Evolutionary conservation across 257 asterid genomes (phyloP), one percentile per base, ranked within the genome.

Genomic region (Cordia subcordata): DNA sequence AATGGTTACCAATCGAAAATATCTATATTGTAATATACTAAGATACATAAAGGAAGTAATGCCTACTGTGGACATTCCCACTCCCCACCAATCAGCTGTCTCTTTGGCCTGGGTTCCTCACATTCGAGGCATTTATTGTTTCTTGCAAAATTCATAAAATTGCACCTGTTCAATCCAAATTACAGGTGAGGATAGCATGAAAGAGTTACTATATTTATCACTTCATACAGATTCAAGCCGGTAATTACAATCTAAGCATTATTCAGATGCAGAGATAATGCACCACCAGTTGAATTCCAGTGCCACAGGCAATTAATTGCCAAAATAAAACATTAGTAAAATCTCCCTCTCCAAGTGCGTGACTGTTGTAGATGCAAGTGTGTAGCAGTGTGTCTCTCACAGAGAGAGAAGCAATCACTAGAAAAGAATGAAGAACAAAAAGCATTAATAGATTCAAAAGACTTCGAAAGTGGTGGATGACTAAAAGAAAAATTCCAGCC

Each of bases 31-130:
- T 42, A 42, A 10, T 42, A 10, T 3, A 8, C 2, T 46, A 46
- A 49, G 39, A 59, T n/a, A 68, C 37, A 47, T 21, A 69, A 27
- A 47, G 57, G 44, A 42, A 67, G 51, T 38, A 52, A 44, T 63
- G 49, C 90, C 85, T 77, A 92, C 99, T 79, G 85, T 60, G 97
- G 88, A 75, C 99, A 92, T 54, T 92, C 94, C 99, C 99, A 92
- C 77, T 92, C 99, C 66, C 84, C 84, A 49, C 96, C 96, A 62
- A 82, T 75, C 54, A 88, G 82, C 74, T 76, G 85, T 67, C 70
- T 81, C 72, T 66, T 76, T 5, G 99, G 95, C 79, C 89, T 78
- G 56, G 81, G 44, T 66, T 79, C 96, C 81, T 88, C 96, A 65
- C 99, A 92, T 76, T 92, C 99, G 17, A 86, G 95, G 76, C 99